phyloP scores from a whole-genome alignment of 2,329 filamentous ascomycete genomes.

The Sclerotinia trifoliorum region DNA sequence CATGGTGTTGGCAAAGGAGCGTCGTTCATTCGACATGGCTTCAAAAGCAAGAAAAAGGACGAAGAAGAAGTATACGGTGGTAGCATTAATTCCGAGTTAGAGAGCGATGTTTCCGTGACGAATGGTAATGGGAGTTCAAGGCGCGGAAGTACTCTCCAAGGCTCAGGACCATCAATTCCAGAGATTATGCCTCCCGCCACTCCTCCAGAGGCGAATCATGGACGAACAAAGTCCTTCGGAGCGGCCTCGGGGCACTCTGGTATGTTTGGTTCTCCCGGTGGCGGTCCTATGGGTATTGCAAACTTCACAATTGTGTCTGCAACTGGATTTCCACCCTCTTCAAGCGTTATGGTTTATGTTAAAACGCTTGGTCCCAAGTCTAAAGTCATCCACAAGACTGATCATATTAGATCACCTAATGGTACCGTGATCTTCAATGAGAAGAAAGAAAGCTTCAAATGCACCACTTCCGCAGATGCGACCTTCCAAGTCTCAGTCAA shows the following conservation, averaged over 20 bases:
- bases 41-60: conserved; percentile 68
- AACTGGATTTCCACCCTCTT: conserved; percentile 69
- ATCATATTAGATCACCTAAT: conserved; percentile 72
- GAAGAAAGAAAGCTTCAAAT: conserved; percentile 68
- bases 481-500: conserved; percentile 86
- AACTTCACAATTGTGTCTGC: conserved; percentile 78
- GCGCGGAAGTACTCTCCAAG: conserved; percentile 28
- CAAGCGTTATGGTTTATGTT: conserved; percentile 77
- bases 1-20: conserved; percentile 75
- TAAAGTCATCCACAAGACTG: conserved; percentile 88
- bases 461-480: conserved; percentile 74
- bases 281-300: conserved; percentile 69
- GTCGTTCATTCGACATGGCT: conserved; percentile 82
- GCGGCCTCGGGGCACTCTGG: conserved; percentile 67
- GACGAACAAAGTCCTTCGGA: conserved; percentile 57
- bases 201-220: conserved; percentile 35
- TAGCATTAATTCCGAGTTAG: conserved; percentile 41
- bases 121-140: conserved; percentile 34
- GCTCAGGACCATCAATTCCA: conserved; percentile 17
- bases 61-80: conserved; percentile 35
- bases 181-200: conserved; percentile 30
- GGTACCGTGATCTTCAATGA: conserved; percentile 67
- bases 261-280: conserved; percentile 49
- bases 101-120: conserved; percentile 42
- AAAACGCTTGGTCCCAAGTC: conserved; percentile 65